phyloP scores from a whole-genome alignment of 2,329 filamentous ascomycete species.

The Botrytis elliptica region DNA sequence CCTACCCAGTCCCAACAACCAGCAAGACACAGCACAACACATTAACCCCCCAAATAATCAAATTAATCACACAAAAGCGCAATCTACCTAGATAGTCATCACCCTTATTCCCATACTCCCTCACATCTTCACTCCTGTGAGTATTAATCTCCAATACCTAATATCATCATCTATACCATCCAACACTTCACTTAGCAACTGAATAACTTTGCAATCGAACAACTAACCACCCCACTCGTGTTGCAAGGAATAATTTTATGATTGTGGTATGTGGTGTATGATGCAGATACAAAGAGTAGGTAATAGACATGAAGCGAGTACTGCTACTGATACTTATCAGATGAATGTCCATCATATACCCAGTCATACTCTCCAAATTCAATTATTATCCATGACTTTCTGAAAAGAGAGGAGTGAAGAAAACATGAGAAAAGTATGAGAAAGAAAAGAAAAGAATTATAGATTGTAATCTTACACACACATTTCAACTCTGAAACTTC shows the following conservation, averaged over 20 bases:
- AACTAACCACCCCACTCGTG: background rate
- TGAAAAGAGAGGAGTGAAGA: background rate
- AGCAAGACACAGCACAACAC: too few relatives aligned
- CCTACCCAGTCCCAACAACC: background rate
- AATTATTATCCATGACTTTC: background rate
- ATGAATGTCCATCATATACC: background rate
- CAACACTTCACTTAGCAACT: background rate
- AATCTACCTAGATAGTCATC: too few relatives aligned
- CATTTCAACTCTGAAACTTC: background rate
- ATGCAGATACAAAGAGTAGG: too few relatives aligned
- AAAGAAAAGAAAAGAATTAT: background rate
- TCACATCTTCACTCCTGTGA: too few relatives aligned
- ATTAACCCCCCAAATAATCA: background rate
- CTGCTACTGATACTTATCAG: background rate
- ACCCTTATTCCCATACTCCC: too few relatives aligned
- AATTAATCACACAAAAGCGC: background rate
- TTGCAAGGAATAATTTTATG: background rate
- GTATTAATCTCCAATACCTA: too few relatives aligned
- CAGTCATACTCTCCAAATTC: background rate
- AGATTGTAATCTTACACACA: background rate
- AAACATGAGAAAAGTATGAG: background rate
- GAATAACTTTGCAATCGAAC: background rate
- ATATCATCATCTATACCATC: background rate
- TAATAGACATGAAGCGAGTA: background rate
- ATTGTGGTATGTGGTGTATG: background rate